phyloP scores from a whole-genome alignment of 139 green algal species.

The Coelastrella sp. region DNA sequence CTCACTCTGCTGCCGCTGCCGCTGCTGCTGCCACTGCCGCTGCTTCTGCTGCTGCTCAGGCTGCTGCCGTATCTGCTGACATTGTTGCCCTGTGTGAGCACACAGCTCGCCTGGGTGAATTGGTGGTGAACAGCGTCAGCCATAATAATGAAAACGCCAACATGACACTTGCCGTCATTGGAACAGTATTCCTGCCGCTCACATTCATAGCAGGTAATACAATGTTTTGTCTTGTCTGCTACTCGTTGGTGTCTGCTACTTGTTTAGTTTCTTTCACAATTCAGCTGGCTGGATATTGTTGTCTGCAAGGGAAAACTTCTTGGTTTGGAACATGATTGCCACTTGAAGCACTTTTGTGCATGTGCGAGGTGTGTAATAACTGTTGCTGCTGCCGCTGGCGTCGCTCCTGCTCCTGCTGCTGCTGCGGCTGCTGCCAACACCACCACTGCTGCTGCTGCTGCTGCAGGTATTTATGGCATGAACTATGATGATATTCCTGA shows the following conservation, averaged over 20 bases:
- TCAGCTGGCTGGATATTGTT: background rate
- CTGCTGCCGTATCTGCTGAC: conserved; percentile 20
- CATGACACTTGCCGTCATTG: conserved; percentile 33
- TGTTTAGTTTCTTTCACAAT: background rate
- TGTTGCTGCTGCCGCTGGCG: background rate
- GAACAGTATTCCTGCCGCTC: conserved; percentile 37
- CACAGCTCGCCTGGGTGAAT: background rate
- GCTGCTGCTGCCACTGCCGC: background rate
- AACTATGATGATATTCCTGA: conserved; percentile 65
- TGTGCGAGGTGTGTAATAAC: too few species aligned
- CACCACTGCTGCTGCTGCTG: background rate
- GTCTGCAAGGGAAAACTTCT: too few species aligned
- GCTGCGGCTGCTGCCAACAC: too few species aligned
- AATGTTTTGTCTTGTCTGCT: background rate
- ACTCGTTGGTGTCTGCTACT: background rate
- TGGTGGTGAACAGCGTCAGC: conserved; percentile 29
- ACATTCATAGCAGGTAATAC: conserved; percentile 40
- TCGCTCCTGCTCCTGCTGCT: background rate
- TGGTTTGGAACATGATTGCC: background rate
- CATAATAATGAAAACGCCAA: conserved; percentile 26
- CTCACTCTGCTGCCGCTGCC: too few species aligned
- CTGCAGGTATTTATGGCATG: conserved; percentile 31
- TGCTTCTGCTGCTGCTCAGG: conserved; percentile 17
- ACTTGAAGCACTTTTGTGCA: too few species aligned
- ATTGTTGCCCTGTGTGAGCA: conserved; percentile 21